Evolutionary conservation across 2,329 filamentous ascomycete species (phyloP).

Genomic region (Harringtonia lauricola): DNA sequence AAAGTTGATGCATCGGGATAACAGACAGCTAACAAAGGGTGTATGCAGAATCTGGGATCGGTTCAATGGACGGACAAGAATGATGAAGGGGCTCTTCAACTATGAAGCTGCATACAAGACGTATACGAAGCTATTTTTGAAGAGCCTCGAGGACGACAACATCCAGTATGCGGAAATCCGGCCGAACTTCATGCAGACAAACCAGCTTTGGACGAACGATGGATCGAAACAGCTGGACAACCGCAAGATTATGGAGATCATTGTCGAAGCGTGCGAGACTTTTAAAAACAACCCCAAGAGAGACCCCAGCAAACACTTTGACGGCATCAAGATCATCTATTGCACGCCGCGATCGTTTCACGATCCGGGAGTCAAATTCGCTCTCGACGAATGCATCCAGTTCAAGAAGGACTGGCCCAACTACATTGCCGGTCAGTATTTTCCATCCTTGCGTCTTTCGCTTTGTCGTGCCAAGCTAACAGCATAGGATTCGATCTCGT

Average conservation of each 20-base stretch:
- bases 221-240: constrained; percentile 47
- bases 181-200: constrained; percentile 55
- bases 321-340: constrained; percentile 60
- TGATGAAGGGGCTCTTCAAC: constrained; percentile 63
- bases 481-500: constrained; percentile 55
- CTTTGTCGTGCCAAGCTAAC: not conserved
- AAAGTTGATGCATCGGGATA: not conserved
- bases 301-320: constrained; percentile 31
- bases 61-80: constrained; percentile 59
- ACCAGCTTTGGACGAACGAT: constrained; percentile 49
- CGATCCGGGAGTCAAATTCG: constrained; percentile 31
- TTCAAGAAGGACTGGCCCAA: constrained; percentile 46
- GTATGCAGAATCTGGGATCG: constrained; percentile 38
- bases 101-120: constrained; percentile 50
- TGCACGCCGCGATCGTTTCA: constrained; percentile 55
- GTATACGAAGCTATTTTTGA: constrained; percentile 49
- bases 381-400: constrained; percentile 49
- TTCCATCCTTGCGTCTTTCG: too few species aligned
- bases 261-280: constrained; percentile 39
- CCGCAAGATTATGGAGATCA: constrained; percentile 50
- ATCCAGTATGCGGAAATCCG: constrained; percentile 64
- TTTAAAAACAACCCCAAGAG: constrained; percentile 28
- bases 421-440: constrained; percentile 50
- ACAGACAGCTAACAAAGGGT: not conserved
- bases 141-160: constrained; percentile 51